Evolutionary conservation across 768 basidiomycete species (phyloP).

Genomic region (Russula emetica): DNA sequence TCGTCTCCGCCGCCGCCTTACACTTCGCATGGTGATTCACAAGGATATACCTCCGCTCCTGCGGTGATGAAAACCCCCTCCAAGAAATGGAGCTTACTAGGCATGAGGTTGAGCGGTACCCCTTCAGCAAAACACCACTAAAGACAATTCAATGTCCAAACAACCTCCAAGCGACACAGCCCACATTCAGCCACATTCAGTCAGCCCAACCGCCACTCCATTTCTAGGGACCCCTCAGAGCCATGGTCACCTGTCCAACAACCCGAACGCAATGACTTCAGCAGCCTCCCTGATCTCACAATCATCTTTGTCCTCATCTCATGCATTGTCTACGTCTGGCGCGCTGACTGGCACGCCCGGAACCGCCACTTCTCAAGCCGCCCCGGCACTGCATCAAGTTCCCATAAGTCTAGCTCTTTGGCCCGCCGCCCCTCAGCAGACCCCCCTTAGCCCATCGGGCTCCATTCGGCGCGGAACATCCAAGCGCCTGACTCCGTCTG

Average conservation of each 20-base stretch:
- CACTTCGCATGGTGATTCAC: constrained; percentile 27
- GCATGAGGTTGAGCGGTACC: constrained; percentile 65
- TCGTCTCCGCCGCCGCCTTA: constrained; percentile 32
- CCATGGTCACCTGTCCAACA: constrained; percentile 60
- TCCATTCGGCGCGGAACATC: constrained; percentile 66
- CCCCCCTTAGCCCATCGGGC: constrained; percentile 67
- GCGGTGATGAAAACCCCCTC: constrained; percentile 69
- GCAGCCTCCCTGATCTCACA: constrained; percentile 72
- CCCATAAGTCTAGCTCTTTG: constrained; percentile 56
- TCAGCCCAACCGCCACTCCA: constrained; percentile 63
- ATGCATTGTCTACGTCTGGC: constrained; percentile 39
- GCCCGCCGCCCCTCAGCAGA: constrained; percentile 50
- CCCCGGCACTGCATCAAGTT: constrained; percentile 71
- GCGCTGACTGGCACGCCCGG: constrained; percentile 59
- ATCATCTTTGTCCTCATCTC: constrained; percentile 67
- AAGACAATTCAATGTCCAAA: constrained; percentile 42
- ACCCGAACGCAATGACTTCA: constrained; percentile 71
- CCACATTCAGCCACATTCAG: constrained; percentile 64
- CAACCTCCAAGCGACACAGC: constrained; percentile 57
- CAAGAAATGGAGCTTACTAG: constrained; percentile 95
- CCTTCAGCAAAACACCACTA: constrained; percentile 56
- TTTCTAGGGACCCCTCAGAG: constrained; percentile 55
- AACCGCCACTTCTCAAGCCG: constrained; percentile 58
- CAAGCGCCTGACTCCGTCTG: constrained; percentile 84
- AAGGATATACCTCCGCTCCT: constrained; percentile 44